phyloP scores from a whole-genome alignment of 495 filamentous ascomycete species.

The Penicillium ochrochloron region DNA sequence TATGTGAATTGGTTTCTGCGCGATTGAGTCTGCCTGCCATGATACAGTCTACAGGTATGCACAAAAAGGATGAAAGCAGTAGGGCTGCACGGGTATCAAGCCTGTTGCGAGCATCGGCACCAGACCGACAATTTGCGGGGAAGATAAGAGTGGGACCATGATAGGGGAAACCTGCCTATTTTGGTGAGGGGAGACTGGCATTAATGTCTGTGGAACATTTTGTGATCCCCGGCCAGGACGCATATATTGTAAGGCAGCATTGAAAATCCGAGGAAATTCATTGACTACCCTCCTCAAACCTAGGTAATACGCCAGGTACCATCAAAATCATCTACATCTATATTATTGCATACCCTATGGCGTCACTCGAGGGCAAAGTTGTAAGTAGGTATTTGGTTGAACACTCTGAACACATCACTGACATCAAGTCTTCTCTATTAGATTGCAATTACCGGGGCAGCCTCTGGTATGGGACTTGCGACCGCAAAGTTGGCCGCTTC shows the following conservation, averaged over 20 bases:
- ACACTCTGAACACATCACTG: neutral
- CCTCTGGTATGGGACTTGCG: constrained; percentile 42
- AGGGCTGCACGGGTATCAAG: constrained; percentile 5
- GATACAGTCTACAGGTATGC: neutral
- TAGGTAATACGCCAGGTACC: no score
- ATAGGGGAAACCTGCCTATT: constrained; percentile 25
- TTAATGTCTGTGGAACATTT: neutral
- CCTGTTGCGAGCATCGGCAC: neutral
- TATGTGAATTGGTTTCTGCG: constrained; percentile 17
- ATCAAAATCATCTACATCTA: no score
- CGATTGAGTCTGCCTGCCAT: constrained; percentile 14
- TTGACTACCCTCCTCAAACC: no score
- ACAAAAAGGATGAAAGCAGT: neutral
- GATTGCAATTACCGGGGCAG: constrained; percentile 28
- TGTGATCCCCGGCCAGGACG: neutral
- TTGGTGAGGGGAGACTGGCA: constrained; percentile 17
- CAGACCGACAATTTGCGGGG: neutral
- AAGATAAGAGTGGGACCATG: constrained; percentile 2
- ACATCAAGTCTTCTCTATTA: neutral
- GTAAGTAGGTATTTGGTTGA: neutral
- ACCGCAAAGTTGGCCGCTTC: constrained; percentile 42
- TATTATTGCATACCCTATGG: constrained; percentile 10
- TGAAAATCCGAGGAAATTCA: no score
- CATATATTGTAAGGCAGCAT: neutral
- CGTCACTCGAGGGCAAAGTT: constrained; percentile 25